These are phyloP conservation scores for Beauveria sp. DNA, from an alignment of 2,329 filamentous ascomycete genomes.

Conservation along the genomic window DNA sequence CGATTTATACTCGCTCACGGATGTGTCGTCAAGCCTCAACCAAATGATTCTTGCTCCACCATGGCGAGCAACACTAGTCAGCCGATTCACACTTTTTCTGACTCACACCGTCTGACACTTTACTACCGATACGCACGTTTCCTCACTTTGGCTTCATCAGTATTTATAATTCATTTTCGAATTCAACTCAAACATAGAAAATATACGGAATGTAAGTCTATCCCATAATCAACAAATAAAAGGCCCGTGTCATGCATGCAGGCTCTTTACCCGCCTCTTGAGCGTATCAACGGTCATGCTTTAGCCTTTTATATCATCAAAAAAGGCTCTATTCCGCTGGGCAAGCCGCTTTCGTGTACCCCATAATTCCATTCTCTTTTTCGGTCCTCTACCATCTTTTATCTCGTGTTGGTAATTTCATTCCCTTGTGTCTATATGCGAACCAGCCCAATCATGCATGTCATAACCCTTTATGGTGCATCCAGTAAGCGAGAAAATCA, in stretches of 20 bases:
- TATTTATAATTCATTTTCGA: too few species aligned
- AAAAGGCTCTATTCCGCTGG: not conserved
- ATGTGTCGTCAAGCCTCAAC: not conserved
- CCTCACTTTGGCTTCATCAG: not conserved
- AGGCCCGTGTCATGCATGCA: constrained; percentile 9
- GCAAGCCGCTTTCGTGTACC: not conserved
- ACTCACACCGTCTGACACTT: not conserved
- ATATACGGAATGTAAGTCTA: constrained; percentile 3
- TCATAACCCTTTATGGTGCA: constrained; percentile 10
- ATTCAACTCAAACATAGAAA: not conserved
- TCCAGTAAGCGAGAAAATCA: constrained; percentile 7
- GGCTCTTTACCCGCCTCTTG: constrained; percentile 4
- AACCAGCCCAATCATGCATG: constrained; percentile 13
- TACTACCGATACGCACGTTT: not conserved
- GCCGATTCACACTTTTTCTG: not conserved
- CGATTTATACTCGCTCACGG: not conserved
- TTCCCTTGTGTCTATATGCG: constrained; percentile 17
- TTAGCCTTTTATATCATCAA: constrained; percentile 3
- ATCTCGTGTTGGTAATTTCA: not conserved
- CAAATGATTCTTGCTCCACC: not conserved
- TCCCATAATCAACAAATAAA: constrained; percentile 9
- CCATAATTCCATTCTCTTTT: not conserved
- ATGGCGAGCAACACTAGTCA: not conserved
- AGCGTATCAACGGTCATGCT: not conserved
- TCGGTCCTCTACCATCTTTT: constrained; percentile 1